Conservation (phyloP, 805 yeast genomes). For the Metschnikowia reukaufii region DNA sequence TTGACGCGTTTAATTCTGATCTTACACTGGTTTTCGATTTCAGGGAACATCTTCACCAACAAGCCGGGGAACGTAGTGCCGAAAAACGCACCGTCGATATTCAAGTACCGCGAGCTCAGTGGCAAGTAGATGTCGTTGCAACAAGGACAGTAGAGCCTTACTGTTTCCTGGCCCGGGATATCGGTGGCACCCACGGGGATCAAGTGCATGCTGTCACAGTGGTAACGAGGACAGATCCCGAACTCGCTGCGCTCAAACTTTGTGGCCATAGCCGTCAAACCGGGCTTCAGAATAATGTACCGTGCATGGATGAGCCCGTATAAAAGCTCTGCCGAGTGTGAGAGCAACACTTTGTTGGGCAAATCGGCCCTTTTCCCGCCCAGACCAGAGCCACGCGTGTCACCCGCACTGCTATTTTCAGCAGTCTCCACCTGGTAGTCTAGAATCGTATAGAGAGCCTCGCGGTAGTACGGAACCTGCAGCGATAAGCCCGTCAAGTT, state of each 20-base stretch:
- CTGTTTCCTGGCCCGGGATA: constrained; percentile 88
- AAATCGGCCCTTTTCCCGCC: constrained; percentile 51
- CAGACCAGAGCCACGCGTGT: neutral
- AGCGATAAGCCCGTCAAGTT: constrained; percentile 86
- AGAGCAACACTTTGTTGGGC: constrained; percentile 72
- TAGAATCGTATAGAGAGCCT: constrained; percentile 85
- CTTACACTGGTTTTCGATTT: constrained; percentile 73
- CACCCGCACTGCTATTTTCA: constrained; percentile 24
- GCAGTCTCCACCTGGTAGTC: constrained; percentile 68
- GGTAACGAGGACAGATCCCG: constrained; percentile 88
- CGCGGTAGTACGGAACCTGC: constrained; percentile 86
- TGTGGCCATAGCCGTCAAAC: constrained; percentile 88
- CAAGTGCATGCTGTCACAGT: constrained; percentile 86
- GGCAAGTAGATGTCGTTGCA: constrained; percentile 92
- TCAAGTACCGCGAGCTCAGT: constrained; percentile 77
- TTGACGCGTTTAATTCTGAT: constrained; percentile 49
- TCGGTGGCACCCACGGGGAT: constrained; percentile 92
- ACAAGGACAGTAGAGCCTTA: constrained; percentile 89
- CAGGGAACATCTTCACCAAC: constrained; percentile 88
- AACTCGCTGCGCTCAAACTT: constrained; percentile 87
- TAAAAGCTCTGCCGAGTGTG: constrained; percentile 86
- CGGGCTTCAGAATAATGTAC: constrained; percentile 83
- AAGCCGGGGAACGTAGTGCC: constrained; percentile 96
- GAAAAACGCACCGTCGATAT: constrained; percentile 94
- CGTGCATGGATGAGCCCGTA: constrained; percentile 95